phyloP scores from a whole-genome alignment of 2,329 filamentous ascomycete species.

The Pseudogymnoascus pannorum region DNA sequence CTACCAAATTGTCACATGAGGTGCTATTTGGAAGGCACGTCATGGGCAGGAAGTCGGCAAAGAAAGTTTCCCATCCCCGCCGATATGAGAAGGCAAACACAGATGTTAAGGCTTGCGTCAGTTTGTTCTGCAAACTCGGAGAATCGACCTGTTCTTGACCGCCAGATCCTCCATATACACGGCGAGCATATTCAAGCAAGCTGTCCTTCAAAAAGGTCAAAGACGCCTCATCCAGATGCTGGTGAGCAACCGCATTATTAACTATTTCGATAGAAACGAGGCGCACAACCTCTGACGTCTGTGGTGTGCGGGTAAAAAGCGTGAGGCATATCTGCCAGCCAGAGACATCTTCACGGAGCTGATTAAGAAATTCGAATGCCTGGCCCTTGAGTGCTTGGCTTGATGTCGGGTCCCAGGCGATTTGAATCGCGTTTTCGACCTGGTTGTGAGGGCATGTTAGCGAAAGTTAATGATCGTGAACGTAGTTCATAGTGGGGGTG shows the following conservation, averaged over 20 bases:
- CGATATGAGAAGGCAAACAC: slow-evolving; percentile 85
- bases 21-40: slow-evolving; percentile 56
- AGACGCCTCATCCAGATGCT: slow-evolving; percentile 64
- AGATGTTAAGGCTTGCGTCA: slow-evolving; percentile 91
- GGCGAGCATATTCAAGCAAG: slow-evolving; percentile 71
- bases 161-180: slow-evolving; percentile 58
- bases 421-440: slow-evolving; percentile 93
- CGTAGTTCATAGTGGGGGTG: background rate
- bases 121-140: slow-evolving; percentile 82
- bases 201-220: slow-evolving; percentile 72
- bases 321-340: slow-evolving; percentile 85
- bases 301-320: slow-evolving; percentile 74
- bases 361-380: slow-evolving; percentile 73
- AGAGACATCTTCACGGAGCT: slow-evolving; percentile 71
- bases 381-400: slow-evolving; percentile 69
- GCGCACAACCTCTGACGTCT: slow-evolving; percentile 74
- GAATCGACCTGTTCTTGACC: slow-evolving; percentile 57
- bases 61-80: slow-evolving; percentile 78
- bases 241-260: slow-evolving; percentile 81
- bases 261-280: slow-evolving; percentile 87
- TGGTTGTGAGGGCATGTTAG: slow-evolving; percentile 35
- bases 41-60: slow-evolving; percentile 80
- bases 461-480: background rate
- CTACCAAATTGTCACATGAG: slow-evolving; percentile 60
- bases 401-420: slow-evolving; percentile 77